These are phyloP conservation scores for Verbascum thapsus DNA, from an alignment of 257 asterid species.

Conservation along the genomic window DNA sequence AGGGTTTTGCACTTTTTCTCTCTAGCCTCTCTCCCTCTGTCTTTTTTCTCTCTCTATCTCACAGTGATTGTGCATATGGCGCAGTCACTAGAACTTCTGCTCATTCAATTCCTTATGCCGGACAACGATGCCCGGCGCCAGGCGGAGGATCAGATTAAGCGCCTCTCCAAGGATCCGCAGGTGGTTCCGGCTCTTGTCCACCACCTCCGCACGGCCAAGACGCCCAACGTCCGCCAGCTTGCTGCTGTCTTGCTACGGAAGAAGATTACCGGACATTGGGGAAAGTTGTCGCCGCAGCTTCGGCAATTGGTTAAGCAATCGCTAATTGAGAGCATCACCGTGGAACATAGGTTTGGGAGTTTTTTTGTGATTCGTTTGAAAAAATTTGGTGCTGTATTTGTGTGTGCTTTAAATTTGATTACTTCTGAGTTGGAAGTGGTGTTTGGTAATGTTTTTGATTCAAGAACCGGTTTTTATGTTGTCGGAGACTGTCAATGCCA, in stretches of 20 bases:
- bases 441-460: neutral
- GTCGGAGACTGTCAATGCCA: neutral
- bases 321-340: slow-evolving; percentile 86
- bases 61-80: slow-evolving; percentile 57
- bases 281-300: slow-evolving; percentile 72
- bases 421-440: neutral
- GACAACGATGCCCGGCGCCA: slow-evolving; percentile 97
- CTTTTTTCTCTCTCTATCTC: slow-evolving; percentile 20
- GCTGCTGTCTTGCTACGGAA: slow-evolving; percentile 97
- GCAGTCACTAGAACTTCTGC: slow-evolving; percentile 86
- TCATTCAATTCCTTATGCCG: slow-evolving; percentile 95
- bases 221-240: slow-evolving; percentile 95
- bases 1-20: slow-evolving; percentile 43
- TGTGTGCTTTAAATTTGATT: neutral
- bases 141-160: slow-evolving; percentile 98
- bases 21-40: slow-evolving; percentile 34
- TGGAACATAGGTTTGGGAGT: slow-evolving; percentile 87
- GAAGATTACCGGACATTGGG: slow-evolving; percentile 99
- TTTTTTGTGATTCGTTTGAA: neutral
- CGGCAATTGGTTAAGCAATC: slow-evolving; percentile 90
- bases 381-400: slow-evolving; percentile 8
- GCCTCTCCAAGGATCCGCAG: slow-evolving; percentile 93
- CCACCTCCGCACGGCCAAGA: slow-evolving; percentile 97
- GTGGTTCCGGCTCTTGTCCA: slow-evolving; percentile 91
- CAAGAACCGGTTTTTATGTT: slow-evolving; percentile 1